Evolutionary conservation across 805 yeast species (phyloP).

Genomic region (Kazachstania taianensis): DNA sequence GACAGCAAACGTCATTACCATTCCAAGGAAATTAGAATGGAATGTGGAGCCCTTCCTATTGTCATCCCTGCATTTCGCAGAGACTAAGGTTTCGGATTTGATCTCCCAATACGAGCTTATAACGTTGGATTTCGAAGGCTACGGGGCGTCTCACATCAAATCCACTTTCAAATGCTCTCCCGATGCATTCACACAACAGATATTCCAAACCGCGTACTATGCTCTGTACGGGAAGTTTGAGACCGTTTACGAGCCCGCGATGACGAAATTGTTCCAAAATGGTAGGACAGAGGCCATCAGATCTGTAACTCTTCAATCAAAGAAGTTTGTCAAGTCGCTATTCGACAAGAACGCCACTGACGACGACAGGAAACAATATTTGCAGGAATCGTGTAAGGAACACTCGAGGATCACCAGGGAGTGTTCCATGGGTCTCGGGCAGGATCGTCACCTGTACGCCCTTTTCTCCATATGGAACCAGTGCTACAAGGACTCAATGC

Average conservation of each 20-base stretch:
- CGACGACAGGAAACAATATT: slow-evolving; percentile 45
- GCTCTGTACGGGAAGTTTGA: slow-evolving; percentile 89
- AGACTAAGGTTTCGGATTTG: slow-evolving; percentile 76
- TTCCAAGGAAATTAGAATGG: slow-evolving; percentile 88
- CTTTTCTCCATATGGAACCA: slow-evolving; percentile 76
- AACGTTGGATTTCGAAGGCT: slow-evolving; percentile 57
- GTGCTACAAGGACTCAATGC: slow-evolving; percentile 18
- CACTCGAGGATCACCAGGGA: slow-evolving; percentile 61
- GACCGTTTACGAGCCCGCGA: slow-evolving; percentile 92
- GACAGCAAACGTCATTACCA: slow-evolving; percentile 41
- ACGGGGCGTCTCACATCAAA: slow-evolving; percentile 71
- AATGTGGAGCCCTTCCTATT: slow-evolving; percentile 67
- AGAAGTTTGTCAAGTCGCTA: slow-evolving; percentile 72
- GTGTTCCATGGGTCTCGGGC: slow-evolving; percentile 75
- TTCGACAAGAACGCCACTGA: slow-evolving; percentile 55
- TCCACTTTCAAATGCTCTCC: slow-evolving; percentile 74
- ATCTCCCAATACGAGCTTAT: slow-evolving; percentile 85
- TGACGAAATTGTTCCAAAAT: slow-evolving; percentile 80
- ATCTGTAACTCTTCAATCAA: slow-evolving; percentile 72
- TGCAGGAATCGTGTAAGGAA: slow-evolving; percentile 58
- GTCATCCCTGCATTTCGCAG: slow-evolving; percentile 78
- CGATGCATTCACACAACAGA: slow-evolving; percentile 90
- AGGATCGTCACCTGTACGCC: slow-evolving; percentile 84
- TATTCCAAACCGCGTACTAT: slow-evolving; percentile 85
- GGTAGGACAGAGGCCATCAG: slow-evolving; percentile 92